Base-by-base conservation (phyloP, 1,284 basidiomycete genomes). In the Puccinia horiana region DNA sequence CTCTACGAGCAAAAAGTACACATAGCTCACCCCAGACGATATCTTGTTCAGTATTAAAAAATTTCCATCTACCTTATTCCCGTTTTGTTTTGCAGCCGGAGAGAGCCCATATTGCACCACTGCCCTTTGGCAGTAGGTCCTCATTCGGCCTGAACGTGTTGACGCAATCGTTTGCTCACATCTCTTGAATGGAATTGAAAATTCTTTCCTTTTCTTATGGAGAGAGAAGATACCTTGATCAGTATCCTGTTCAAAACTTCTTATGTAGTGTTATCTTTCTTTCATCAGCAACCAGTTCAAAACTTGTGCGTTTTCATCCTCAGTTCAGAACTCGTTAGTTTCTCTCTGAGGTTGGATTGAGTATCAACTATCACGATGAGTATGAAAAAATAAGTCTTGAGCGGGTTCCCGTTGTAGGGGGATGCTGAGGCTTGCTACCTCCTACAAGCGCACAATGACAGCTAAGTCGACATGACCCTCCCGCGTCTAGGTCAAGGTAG, bases 131-230 rank as follows among this genome's bases (percentile, higher is more conserved):
- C 23, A 11, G 40, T 23, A 42, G 65, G 40, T 40, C 32, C 32
- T 44, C 40, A 42, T 67, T 26, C 65, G 37, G 65, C 20, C 65
- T 67, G 65, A 67, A 67, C 65, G 65, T 67, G n/a, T 5, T n/a
- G n/a, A 20, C 23, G n/a, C 16, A 63, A 63, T 26, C 44, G 8
- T 4, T 18, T 42, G 37, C 65, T 67, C 65, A 42, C 40, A 14
- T 42, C 18, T 40, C 65, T 63, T 3, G 9, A n/a, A n/a, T n/a
- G n/a, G n/a, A n/a, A n/a, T n/a, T 54, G 44, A 47, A 47, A 9
- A 26, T 58, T 63, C n/a, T 67, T 26, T 67, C 63, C n/a, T 35
- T 67, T 35, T 67, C 23, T 67, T 29, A 29, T 29, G 8, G 0
- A 40, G 65, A 18, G 52, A 54, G 12, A 1, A 47, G 11, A 63